Percentiles rank a stretch among this genome's conserved stretches.
These are phyloP conservation scores for Earliella scabrosa DNA, from an alignment of 1,284 basidiomycete species.

Conservation along the genomic window DNA sequence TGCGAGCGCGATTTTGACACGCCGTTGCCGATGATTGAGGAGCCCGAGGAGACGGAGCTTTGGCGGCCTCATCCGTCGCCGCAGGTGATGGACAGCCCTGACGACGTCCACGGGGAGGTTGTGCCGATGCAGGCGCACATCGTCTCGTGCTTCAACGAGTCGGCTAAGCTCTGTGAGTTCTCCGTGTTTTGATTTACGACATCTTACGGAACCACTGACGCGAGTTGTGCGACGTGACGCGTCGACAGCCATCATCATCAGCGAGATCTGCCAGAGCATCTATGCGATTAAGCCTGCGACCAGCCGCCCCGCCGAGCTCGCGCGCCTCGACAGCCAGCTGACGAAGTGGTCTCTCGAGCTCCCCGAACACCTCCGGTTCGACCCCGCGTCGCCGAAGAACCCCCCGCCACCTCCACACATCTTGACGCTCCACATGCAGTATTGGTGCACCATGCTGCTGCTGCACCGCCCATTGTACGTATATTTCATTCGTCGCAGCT, in stretches of 20 bases:
- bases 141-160: slow-evolving; percentile 80
- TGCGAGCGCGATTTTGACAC: slow-evolving; percentile 85
- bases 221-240: too few species aligned
- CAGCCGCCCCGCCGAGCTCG: slow-evolving; percentile 60
- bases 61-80: slow-evolving; percentile 51
- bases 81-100: slow-evolving; percentile 38
- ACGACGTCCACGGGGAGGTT: slow-evolving; percentile 28
- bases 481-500: not conserved
- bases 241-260: slow-evolving; percentile 68
- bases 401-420: slow-evolving; percentile 61
- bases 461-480: slow-evolving; percentile 85
- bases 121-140: slow-evolving; percentile 52
- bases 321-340: slow-evolving; percentile 65
- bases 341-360: slow-evolving; percentile 83
- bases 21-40: slow-evolving; percentile 64
- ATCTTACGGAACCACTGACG: too few species aligned
- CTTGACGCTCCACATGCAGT: slow-evolving; percentile 82
- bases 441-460: slow-evolving; percentile 82
- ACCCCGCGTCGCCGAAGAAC: slow-evolving; percentile 49
- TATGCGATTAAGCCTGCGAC: slow-evolving; percentile 70
- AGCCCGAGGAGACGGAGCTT: slow-evolving; percentile 71
- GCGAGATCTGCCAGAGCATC: slow-evolving; percentile 71
- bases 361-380: slow-evolving; percentile 69
- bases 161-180: slow-evolving; percentile 69
- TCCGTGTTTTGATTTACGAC: too few species aligned